phyloP scores from a whole-genome alignment of 768 basidiomycete genomes.

The Suillus americanus region DNA sequence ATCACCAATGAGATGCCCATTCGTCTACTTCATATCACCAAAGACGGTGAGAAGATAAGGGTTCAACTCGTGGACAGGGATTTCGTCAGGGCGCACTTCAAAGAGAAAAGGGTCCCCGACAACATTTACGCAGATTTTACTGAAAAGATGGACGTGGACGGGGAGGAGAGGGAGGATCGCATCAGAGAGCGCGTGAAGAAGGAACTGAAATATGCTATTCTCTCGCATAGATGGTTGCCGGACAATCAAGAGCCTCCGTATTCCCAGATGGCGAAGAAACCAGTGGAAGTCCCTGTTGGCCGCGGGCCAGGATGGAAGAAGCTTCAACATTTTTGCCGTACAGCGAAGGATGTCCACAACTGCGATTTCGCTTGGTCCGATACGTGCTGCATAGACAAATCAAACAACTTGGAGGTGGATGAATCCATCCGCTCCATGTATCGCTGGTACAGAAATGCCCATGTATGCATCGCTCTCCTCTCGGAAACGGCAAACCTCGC shows the following conservation, averaged over 20 bases:
- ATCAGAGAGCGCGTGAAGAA: constrained; percentile 3
- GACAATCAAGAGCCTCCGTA: not conserved
- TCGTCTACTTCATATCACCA: constrained; percentile 1
- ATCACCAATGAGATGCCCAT: constrained; percentile 3
- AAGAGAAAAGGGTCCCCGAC: not conserved
- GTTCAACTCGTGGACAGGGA: not conserved
- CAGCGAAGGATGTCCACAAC: not conserved
- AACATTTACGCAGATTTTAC: not conserved
- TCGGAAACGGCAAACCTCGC: not conserved
- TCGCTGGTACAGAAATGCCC: constrained; percentile 17
- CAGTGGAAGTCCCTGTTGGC: not conserved
- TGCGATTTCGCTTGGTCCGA: constrained; percentile 15
- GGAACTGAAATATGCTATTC: constrained; percentile 7
- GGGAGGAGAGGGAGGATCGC: not conserved
- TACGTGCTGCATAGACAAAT: constrained; percentile 19
- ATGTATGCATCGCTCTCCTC: constrained; percentile 16
- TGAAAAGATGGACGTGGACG: not conserved
- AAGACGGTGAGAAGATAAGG: not conserved
- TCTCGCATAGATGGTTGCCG: constrained; percentile 8
- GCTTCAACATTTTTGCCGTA: constrained; percentile 3
- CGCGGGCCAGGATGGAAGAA: not conserved
- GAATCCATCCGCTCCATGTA: constrained; percentile 24
- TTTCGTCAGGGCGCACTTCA: not conserved
- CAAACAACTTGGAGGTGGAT: constrained; percentile 16
- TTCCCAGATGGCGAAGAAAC: not conserved